A percentile compares a stretch with the other conserved stretches of the same genome.
Conservation (phyloP, 2,329 filamentous ascomycete species). For the Fusarium tricinctum region DNA sequence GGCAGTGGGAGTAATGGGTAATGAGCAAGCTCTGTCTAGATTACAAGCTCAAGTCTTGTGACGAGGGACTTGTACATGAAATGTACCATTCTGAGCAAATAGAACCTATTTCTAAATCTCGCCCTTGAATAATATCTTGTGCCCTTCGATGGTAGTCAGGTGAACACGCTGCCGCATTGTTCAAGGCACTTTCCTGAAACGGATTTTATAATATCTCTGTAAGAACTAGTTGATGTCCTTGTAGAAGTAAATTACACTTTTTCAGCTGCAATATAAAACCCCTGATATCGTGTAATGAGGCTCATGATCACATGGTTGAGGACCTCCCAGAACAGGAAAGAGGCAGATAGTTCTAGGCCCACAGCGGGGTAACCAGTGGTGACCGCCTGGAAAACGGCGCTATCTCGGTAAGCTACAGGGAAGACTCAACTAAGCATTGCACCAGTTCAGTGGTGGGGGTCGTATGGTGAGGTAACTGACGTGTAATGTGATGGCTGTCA, state of each 20-base stretch:
- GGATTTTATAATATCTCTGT: not conserved
- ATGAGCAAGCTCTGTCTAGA: slow-evolving; percentile 13
- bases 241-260: not conserved
- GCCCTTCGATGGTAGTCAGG: slow-evolving; percentile 10
- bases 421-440: slow-evolving; percentile 3
- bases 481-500: slow-evolving; percentile 17
- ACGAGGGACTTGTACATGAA: slow-evolving; percentile 39
- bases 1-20: slow-evolving; percentile 16
- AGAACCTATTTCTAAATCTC: slow-evolving; percentile 1
- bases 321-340: slow-evolving; percentile 25
- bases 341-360: slow-evolving; percentile 16
- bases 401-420: slow-evolving; percentile 38
- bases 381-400: slow-evolving; percentile 11
- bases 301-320: slow-evolving; percentile 28
- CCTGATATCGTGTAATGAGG: slow-evolving; percentile 34
- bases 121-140: slow-evolving; percentile 10
- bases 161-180: not conserved
- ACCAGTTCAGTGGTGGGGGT: slow-evolving; percentile 15
- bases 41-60: slow-evolving; percentile 13
- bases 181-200: too few relatives aligned
- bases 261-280: slow-evolving; percentile 21
- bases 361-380: slow-evolving; percentile 37
- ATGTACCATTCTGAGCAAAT: slow-evolving; percentile 14
- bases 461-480: slow-evolving; percentile 10
- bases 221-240: not conserved